Evolutionary conservation across 352 stramenopile genomes (phyloP).

Genomic region (Aphanomyces invadans): DNA sequence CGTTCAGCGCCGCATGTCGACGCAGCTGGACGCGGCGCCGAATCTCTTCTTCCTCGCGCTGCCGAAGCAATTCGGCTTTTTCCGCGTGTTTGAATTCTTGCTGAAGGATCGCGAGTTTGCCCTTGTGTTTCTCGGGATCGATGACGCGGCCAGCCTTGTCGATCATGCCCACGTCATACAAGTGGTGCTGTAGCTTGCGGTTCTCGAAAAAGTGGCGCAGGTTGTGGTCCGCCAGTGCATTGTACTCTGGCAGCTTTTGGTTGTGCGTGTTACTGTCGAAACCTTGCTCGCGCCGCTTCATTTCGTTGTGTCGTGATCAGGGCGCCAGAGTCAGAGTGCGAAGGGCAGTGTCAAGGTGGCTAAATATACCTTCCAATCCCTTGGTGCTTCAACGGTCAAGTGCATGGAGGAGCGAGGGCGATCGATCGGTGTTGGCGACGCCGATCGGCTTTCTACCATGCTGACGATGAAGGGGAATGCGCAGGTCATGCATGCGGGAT

Average conservation of each 20-base stretch:
- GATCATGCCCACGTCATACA: conserved; percentile 78
- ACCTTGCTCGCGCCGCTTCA: conserved; percentile 42
- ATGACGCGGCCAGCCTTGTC: conserved; percentile 84
- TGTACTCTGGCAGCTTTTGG: conserved; percentile 73
- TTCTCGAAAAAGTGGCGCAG: conserved; percentile 87
- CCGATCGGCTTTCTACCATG: too few species aligned
- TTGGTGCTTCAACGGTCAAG: background rate
- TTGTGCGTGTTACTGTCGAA: conserved; percentile 60
- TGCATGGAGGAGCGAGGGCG: too few species aligned
- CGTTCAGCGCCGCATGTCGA: conserved; percentile 74
- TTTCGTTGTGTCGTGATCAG: background rate
- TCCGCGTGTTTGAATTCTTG: conserved; percentile 88
- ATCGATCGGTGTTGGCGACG: too few species aligned
- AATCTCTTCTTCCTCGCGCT: conserved; percentile 82
- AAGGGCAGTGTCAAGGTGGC: background rate
- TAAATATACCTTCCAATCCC: conserved; percentile 12
- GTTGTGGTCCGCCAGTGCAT: conserved; percentile 83
- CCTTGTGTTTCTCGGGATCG: conserved; percentile 82
- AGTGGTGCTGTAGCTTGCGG: conserved; percentile 57
- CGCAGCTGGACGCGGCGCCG: conserved; percentile 83
- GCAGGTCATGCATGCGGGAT: too few species aligned
- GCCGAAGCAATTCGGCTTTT: conserved; percentile 52
- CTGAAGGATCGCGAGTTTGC: conserved; percentile 87
- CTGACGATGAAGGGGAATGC: too few species aligned
- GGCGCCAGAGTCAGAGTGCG: background rate